Conservation (phyloP, 139 green algal genomes). For the Edaphochlamys debaryana region DNA sequence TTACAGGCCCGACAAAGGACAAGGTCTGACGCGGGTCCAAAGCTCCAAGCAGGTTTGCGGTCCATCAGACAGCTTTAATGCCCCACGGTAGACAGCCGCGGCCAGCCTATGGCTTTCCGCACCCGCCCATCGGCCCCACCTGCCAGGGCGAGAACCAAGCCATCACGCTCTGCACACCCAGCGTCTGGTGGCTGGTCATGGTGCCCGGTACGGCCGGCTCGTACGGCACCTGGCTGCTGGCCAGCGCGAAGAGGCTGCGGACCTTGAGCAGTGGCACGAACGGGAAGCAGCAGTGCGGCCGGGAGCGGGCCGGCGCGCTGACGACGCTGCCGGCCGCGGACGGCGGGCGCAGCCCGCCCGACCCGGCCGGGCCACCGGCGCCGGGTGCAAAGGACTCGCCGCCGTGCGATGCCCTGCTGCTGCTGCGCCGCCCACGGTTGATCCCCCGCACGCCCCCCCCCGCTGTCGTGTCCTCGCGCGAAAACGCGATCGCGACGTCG, state of each 20-base stretch:
- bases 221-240: slow-evolving; percentile 52
- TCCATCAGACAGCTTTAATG: too few species aligned
- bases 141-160: slow-evolving; percentile 61
- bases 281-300: slow-evolving; percentile 1
- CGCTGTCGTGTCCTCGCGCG: background rate
- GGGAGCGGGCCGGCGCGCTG: background rate
- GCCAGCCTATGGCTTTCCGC: too few species aligned
- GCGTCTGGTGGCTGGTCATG: slow-evolving; percentile 30
- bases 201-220: slow-evolving; percentile 52
- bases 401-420: background rate
- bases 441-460: background rate
- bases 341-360: too few species aligned
- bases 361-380: too few species aligned
- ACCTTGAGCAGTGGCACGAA: slow-evolving; percentile 56
- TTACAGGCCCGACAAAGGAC: too few species aligned
- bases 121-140: too few species aligned
- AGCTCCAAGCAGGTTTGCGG: too few species aligned
- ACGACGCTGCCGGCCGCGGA: too few species aligned
- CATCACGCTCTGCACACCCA: slow-evolving; percentile 39
- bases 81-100: too few species aligned
- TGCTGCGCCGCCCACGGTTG: background rate
- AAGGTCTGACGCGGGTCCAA: too few species aligned
- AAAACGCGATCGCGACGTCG: slow-evolving; percentile 39
- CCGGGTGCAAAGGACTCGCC: too few species aligned
- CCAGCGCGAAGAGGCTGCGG: background rate